Evolutionary conservation across 23 red algal genomes (phyloP), one percentile per base, ranked within the genome.

Genomic region (Cyanidium caldarium): DNA sequence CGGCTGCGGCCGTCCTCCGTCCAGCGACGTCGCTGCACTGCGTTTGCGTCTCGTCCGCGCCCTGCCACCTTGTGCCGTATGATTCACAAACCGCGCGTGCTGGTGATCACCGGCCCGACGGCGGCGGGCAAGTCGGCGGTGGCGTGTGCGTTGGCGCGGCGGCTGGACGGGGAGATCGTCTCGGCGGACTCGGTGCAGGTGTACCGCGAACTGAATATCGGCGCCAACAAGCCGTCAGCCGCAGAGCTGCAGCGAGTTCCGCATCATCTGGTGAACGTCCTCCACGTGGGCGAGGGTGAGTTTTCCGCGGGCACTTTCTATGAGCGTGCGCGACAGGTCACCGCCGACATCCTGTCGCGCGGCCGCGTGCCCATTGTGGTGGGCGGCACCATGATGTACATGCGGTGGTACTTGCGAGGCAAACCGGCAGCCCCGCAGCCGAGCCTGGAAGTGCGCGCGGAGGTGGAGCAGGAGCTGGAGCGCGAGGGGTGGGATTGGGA

Each of bases 371-470:
- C 89, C 17, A 85, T 94, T 37, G 82, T 94, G 30, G 89, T 94
- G 1, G 89, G 89, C 56, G 89, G 89, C 41, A 94, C 89, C 23
- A 84, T 74, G 65, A 94, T 94, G 89, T 94, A 94, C 51, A 57
- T 94, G 0, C 68, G 89, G n/a, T 94, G 89, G 89, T 65, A 82
- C 40, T 66, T 94, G 23, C 26, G 57, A 1, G 77, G 77, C 21
- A 72, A 74, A 16, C 88, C 88, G 3, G 82, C 88, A 13, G 78
- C 90, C 17, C 66, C 72, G 0, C 44, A 16, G 38, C 21, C 57
- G 26, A 35, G 21, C 12, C 40, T 36, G 35, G 69, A 45, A 10
- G 78, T 82, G 3, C 56, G 68, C 23, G 19, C 35, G 13, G 56
- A 36, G 1, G 90, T 84, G 19, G 51, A 46, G 20, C 34, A 30